phyloP scores from a whole-genome alignment of 1,139 yeast species.

The Zhuliangozyma blackwelliae region DNA sequence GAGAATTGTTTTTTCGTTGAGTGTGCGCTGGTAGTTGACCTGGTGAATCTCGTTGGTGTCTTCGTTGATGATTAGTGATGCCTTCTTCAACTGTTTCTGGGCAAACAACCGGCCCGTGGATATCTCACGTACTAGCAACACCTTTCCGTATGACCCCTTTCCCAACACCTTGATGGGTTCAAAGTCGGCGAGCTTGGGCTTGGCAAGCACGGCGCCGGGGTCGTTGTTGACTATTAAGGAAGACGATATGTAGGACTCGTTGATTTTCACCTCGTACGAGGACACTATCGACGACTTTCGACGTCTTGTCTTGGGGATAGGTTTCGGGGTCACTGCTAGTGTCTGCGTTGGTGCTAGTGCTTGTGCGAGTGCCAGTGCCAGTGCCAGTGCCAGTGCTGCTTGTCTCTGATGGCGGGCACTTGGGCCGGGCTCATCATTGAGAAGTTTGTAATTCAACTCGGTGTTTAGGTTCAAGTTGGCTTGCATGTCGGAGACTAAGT shows the following conservation, averaged over 20 bases:
- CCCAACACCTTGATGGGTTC: constrained; percentile 81
- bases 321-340: constrained; percentile 8
- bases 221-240: constrained; percentile 15
- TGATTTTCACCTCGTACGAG: constrained; percentile 13
- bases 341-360: background rate
- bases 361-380: too few relatives aligned
- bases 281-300: constrained; percentile 16
- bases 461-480: background rate
- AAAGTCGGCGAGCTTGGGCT: constrained; percentile 54
- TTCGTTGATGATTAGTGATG: constrained; percentile 43
- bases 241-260: constrained; percentile 10
- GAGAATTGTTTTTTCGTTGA: constrained; percentile 41
- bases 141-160: constrained; percentile 90
- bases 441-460: constrained; percentile 7
- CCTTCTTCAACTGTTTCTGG: constrained; percentile 83
- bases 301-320: constrained; percentile 10
- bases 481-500: constrained; percentile 1
- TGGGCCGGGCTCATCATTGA: too few relatives aligned
- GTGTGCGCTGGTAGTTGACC: constrained; percentile 34
- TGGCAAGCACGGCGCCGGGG: constrained; percentile 10
- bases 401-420: too few relatives aligned
- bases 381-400: background rate
- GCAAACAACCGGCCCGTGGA: constrained; percentile 73
- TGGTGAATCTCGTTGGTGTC: constrained; percentile 30
- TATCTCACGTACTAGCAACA: constrained; percentile 66